Conservation (phyloP, 2,329 filamentous ascomycete species). For the Diaporthe sp. region DNA sequence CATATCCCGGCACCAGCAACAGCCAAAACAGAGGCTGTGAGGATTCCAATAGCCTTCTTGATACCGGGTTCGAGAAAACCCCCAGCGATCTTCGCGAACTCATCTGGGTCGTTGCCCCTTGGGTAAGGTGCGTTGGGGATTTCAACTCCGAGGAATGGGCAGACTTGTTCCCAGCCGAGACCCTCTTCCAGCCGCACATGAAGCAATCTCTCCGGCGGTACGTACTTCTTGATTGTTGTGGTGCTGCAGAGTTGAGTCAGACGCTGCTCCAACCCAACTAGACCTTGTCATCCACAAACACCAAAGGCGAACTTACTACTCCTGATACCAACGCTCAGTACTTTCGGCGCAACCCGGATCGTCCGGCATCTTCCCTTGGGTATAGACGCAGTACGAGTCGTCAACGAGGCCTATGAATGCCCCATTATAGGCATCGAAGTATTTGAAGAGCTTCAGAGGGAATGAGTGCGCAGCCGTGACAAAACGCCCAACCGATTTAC, state of each 20-base stretch:
- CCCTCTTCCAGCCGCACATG: neutral
- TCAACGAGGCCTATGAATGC: neutral
- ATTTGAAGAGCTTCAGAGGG: neutral
- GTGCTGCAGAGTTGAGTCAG: neutral
- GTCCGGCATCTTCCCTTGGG: neutral
- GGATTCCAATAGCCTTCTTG: neutral
- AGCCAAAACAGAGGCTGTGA: neutral
- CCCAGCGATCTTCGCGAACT: neutral
- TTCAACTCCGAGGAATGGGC: neutral
- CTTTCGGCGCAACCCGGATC: neutral
- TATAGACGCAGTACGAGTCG: neutral
- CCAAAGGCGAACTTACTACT: neutral
- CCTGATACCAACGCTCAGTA: conserved; percentile 2
- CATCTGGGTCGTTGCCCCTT: neutral
- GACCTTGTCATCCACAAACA: neutral
- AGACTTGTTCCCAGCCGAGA: conserved; percentile 3
- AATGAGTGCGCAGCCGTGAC: neutral
- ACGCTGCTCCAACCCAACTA: no score
- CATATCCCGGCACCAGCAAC: neutral
- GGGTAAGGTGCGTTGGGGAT: neutral
- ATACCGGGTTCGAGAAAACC: neutral
- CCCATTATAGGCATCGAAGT: neutral
- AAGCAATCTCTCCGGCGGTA: conserved; percentile 4
- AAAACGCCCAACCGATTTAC: neutral
- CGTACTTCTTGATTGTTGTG: neutral